Evolutionary conservation across 2,329 filamentous ascomycete species (phyloP), one percentile per base, ranked within the genome.

Genomic region (Nigrograna mackinnonii): DNA sequence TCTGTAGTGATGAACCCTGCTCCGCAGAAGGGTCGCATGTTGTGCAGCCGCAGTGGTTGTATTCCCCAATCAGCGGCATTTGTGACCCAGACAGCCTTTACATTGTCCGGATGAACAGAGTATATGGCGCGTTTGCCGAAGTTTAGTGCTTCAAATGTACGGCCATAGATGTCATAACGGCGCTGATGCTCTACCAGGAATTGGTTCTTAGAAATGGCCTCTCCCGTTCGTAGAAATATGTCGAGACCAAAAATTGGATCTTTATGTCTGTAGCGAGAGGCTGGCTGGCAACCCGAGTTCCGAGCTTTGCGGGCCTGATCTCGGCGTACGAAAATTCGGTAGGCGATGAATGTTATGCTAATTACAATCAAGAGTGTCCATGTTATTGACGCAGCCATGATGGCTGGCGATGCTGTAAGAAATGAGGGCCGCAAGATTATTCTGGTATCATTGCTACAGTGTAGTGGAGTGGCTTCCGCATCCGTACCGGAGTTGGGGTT

Each of bases 1-100:
- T 74, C 68, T 6, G 59, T 64, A 3, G 69, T 72, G 47, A 74
- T 67, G 46, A 60, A 60, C 40, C 67, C 69, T 22, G 52, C 45
- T 3, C 70, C 69, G 11, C 72, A 58, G 13, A 73, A 47, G 5
- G 58, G 61, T 22, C 54, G 51, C 38, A 73, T 69, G 5, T 50
- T 51, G 6, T 41, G 34, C 35, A 62, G 64, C 17, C 68, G 47
- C 18, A 41, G 9, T 4, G 59, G 42, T 2, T 64, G 58, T 2
- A 71, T 39, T 6, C 58, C 50, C 58, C 64, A 73, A 33, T 71
- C 69, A 28, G 24, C n/a, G n/a, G 24, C 24, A 28, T 28, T 28
- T n/a, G 9, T 28, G 24, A n/a, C 9, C 24, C 24, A 28, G 9
- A 28, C 24, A 9, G 24, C n/a, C n/a, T n/a, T 28, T 9, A 28